Base-by-base conservation (phyloP, 768 basidiomycete genomes). In the Mycena olivaceomarginata region DNA sequence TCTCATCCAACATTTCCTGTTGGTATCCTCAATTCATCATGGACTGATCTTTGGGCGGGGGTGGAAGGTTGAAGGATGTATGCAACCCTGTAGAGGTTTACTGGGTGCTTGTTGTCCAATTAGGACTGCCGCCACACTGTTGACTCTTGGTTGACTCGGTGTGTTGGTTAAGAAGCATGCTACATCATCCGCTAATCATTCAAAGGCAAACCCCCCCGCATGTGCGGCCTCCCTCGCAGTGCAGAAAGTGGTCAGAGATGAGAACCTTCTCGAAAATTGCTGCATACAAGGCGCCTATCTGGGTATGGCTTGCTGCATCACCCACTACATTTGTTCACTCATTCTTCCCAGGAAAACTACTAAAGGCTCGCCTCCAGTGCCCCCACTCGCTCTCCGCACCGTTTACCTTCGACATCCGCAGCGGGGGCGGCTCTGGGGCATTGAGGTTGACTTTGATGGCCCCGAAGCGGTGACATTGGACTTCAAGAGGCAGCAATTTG, bases 191-290 rank as follows among this genome's bases (percentile, higher is more conserved):
- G 66, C 39, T 56, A 40, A 64, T 45, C 59, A 37, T 40, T 31
- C 43, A 51, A 67, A 96, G 92, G 92, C 91, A 11, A 92, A 96
- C 83, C 95, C 96, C 4, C 81, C 96, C 69, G 90, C 93, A 0
- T 96, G 95, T 80, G 94, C 94, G 12, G 96, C 95, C 25, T 89
- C 96, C 18, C 88, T 98, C 40, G 96, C 95, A 1, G 96, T 97
- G 60, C 95, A 96, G 81, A 88, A 91, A 68, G 93, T 94, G 57
- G 93, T 97, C 71, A 83, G 87, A 70, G 86, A 90, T 9, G 94
- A 96, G 78, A 90, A 94, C 76, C 88, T 97, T 20, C 89, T 96
- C 45, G 89, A 89, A 79, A 94, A 93, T 78, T 91, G 91, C 78
- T 89, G 90, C 56, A 83, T 78, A 45, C 92, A 93, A 75, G 95